phyloP scores from a whole-genome alignment of 441 rosid genomes.

The Codiaeum variegatum region DNA sequence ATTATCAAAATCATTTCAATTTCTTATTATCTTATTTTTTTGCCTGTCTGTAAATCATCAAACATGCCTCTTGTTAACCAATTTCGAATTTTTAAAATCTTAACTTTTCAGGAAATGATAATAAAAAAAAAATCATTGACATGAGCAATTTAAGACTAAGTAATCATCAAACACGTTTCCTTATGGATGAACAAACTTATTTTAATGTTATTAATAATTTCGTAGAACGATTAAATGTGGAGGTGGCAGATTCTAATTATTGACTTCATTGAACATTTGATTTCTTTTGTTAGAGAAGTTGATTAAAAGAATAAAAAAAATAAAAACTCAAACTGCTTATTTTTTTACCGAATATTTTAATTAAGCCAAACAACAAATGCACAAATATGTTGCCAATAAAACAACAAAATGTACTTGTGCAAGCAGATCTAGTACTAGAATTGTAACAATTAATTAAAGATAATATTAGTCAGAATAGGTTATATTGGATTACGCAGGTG shows the following conservation, averaged over 20 bases:
- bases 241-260: neutral
- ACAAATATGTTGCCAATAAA: no score
- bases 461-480: neutral
- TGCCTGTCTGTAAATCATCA: conserved; percentile 9
- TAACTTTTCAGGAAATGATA: neutral
- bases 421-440: no score
- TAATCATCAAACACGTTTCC: conserved; percentile 24
- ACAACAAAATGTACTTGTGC: neutral
- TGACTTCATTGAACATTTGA: neutral
- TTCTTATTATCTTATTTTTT: neutral
- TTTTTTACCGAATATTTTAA: no score
- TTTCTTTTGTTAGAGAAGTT: no score
- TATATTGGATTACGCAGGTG: neutral
- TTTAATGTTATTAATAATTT: neutral
- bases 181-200: neutral
- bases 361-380: neutral
- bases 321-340: no score
- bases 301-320: neutral
- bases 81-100: neutral
- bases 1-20: neutral
- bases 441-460: neutral
- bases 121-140: neutral
- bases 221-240: neutral
- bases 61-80: neutral
- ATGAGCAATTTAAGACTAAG: neutral